Evolutionary conservation across 345 rosid genomes (phyloP), one percentile per base, ranked within the genome.

Genomic region (Hibiscus mutabilis): DNA sequence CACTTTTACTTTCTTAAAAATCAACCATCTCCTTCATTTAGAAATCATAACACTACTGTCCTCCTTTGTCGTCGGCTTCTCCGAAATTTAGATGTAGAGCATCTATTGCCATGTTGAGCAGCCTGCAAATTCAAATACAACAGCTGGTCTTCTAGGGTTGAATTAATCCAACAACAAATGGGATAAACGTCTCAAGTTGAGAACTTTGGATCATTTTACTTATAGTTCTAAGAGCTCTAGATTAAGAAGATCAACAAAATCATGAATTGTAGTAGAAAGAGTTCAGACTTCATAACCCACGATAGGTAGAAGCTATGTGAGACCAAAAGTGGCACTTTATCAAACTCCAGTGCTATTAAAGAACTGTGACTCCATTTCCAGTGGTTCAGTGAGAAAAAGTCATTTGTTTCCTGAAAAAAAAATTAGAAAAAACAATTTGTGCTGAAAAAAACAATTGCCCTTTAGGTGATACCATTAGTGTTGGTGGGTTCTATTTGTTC

Each of bases 151-250:
- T 22, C 31, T 53, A 59, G 85, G 75, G 64, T 37, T 68, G 3
- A 91, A 85, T 56, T 85, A 86, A 15, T n/a, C n/a, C n/a, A 76
- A 76, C 82, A 85, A 78, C 66, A 80, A 85, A 80, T 92, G 99
- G 99, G 82, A 89, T 82, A 95, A 90, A 78, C 97, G 97, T 70
- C 92, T 90, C 58, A 90, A 85, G 82, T 71, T 78, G 67, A 79
- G 69, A 72, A 66, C 73, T 60, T 73, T 84, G 1, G 82, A 69
- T 60, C 66, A 85, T 53, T 67, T 75, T 37, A 76, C 70, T 46
- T 71, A 68, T 66, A 86, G 82, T 72, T 76, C 90, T 66, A 83
- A 81, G 81, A 81, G 73, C 78, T 77, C 72, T 56, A 74, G 70
- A 68, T 70, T 72, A 65, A 82, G 68, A 76, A 78, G 69, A 68